Evolutionary conservation across 176 grass and related monocot genomes (phyloP).

Genomic region (Carex myosuroides): DNA sequence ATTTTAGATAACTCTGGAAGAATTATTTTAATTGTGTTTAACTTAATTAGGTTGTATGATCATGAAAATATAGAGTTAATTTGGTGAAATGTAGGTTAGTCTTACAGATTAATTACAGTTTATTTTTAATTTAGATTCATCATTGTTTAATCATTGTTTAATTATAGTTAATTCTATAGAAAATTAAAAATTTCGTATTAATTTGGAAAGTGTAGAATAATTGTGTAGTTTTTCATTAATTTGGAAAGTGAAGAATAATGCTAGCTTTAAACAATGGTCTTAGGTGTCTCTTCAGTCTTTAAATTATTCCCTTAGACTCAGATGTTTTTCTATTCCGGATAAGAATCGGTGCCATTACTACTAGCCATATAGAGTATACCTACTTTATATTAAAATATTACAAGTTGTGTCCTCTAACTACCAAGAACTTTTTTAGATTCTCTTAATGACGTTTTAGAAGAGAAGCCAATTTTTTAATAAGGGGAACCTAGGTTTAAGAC

Average conservation of each 20-base stretch:
- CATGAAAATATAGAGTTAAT: too few relatives aligned
- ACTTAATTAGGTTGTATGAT: too few relatives aligned
- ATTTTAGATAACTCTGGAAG: too few relatives aligned
- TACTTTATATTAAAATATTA: neutral
- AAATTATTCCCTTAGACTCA: slow-evolving; percentile 8
- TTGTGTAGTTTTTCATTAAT: too few relatives aligned
- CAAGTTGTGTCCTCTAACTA: neutral
- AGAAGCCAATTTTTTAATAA: neutral
- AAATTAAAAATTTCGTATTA: too few relatives aligned
- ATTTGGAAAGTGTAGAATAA: too few relatives aligned
- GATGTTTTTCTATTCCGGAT: slow-evolving; percentile 15
- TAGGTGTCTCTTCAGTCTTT: slow-evolving; percentile 14
- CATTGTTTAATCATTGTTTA: too few relatives aligned
- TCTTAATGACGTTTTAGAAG: neutral
- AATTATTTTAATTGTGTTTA: too few relatives aligned
- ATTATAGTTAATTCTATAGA: too few relatives aligned
- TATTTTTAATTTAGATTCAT: too few relatives aligned
- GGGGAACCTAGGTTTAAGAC: neutral
- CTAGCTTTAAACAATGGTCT: neutral
- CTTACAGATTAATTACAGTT: too few relatives aligned
- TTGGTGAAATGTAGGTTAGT: too few relatives aligned
- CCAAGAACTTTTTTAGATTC: slow-evolving; percentile 3
- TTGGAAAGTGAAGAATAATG: neutral
- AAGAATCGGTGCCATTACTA: slow-evolving; percentile 1
- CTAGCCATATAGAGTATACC: neutral